These are phyloP conservation scores for Fusarium anguioides DNA, from an alignment of 2,329 filamentous ascomycete genomes.

Conservation along the genomic window DNA sequence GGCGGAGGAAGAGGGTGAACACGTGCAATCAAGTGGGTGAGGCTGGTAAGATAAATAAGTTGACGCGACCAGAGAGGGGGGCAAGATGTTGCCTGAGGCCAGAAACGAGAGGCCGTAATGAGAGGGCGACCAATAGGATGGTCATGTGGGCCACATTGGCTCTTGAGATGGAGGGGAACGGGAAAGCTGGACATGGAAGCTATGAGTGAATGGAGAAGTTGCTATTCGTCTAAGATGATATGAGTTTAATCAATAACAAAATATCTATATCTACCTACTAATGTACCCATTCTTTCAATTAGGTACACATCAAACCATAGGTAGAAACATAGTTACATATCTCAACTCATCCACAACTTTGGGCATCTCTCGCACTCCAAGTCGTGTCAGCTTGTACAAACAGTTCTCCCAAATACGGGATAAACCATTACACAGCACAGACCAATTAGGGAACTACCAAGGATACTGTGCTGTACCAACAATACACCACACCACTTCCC, in stretches of 20 bases:
- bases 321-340: too few relatives aligned
- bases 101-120: conserved; percentile 14
- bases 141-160: conserved; percentile 38
- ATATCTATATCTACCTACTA: too few relatives aligned
- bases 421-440: conserved; percentile 19
- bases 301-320: too few relatives aligned
- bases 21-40: conserved; percentile 56
- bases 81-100: conserved; percentile 39
- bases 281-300: too few relatives aligned
- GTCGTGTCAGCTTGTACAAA: conserved; percentile 14
- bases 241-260: too few relatives aligned
- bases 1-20: conserved; percentile 52
- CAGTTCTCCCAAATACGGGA: conserved; percentile 24
- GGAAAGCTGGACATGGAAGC: conserved; percentile 12
- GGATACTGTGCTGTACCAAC: too few relatives aligned
- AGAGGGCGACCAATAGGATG: conserved; percentile 33
- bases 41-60: conserved; percentile 51
- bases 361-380: background rate
- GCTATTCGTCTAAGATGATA: background rate
- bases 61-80: conserved; percentile 29
- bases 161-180: conserved; percentile 27
- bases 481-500: conserved; percentile 26
- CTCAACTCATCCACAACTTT: too few relatives aligned
- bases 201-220: conserved; percentile 24
- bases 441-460: conserved; percentile 21